Evolutionary conservation across 208 protist species (phyloP), one percentile per base, ranked within the genome.

Genomic region (Trypanosomatidae sp.): DNA sequence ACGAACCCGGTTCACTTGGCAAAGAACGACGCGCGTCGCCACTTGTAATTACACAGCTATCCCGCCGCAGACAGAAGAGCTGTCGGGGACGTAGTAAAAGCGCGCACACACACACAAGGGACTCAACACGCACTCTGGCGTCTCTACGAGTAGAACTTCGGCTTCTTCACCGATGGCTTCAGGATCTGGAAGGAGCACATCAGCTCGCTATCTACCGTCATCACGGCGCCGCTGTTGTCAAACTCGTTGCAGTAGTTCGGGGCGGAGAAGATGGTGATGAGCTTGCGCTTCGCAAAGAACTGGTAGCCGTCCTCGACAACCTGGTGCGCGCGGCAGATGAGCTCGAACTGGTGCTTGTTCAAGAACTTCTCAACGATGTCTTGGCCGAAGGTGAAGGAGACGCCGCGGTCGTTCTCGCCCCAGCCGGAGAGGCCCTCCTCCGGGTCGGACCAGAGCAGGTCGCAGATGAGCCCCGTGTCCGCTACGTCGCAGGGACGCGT

Each of bases 401-500:
- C 96, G 25, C 94, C 93, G 58, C 95, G 83, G 53, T 98, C 92
- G 66, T 99, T 97, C 76, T 97, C 91, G 46, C 93, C 93, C 95
- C 95, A 98, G 36, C 93, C 92, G 8, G 86, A 83, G 52, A 97
- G 85, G 22, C 84, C 89, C 72, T 97, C 95, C 69, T 99, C 98
- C 22, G 99, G 99, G 84, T 99, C 99, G 1, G 97, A 98, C 99
- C 99, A 99, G 6, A 99, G 85, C n/a, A 99, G 85, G 79, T 99
- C 99, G 88, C 99, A 99, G 12, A 99, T 93, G 41, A 99, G 90
- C 2, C 99, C 97, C 12, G 89, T 98, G 84, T 99, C 99, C n/a
- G 99, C 99, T 10, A 99, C 98, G 79, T 99, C 98, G 62, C 98
- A 99, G n/a, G 99, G 99, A 15, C 99, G 91, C 39, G 91, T 76